phyloP scores from a whole-genome alignment of 1,284 basidiomycete genomes.

The Fistulina hepatica region DNA sequence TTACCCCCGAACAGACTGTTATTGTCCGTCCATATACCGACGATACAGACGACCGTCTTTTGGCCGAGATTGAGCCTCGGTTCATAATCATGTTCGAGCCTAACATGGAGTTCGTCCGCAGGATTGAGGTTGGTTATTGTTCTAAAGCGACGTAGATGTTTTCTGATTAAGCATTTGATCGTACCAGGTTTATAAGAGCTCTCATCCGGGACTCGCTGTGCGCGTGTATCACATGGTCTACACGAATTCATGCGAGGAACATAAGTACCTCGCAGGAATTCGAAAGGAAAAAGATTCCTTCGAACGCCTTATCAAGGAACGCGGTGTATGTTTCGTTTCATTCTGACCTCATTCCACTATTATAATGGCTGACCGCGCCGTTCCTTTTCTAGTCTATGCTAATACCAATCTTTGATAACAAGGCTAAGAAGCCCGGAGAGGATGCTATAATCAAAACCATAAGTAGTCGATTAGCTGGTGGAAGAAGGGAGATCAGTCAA shows the following conservation, averaged over 20 bases:
- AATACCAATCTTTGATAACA: slow-evolving; percentile 79
- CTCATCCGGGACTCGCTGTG: slow-evolving; percentile 70
- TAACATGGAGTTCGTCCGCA: slow-evolving; percentile 83
- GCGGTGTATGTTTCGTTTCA: slow-evolving; percentile 51
- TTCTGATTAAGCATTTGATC: too few species aligned
- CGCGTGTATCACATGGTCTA: slow-evolving; percentile 97
- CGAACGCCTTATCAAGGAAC: slow-evolving; percentile 86
- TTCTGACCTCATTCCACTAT: neutral
- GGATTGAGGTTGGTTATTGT: slow-evolving; percentile 65
- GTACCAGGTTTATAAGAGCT: slow-evolving; percentile 70
- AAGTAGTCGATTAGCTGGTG: slow-evolving; percentile 82
- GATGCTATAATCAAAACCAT: slow-evolving; percentile 77
- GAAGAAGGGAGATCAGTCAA: slow-evolving; percentile 54
- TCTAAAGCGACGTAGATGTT: slow-evolving; percentile 2
- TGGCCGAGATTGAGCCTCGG: slow-evolving; percentile 82
- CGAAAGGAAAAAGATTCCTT: slow-evolving; percentile 92
- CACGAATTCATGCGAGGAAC: slow-evolving; percentile 88
- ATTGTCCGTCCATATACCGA: slow-evolving; percentile 85
- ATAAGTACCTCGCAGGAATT: slow-evolving; percentile 84
- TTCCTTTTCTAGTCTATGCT: slow-evolving; percentile 65
- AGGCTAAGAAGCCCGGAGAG: slow-evolving; percentile 28
- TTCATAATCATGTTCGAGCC: slow-evolving; percentile 97
- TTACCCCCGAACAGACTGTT: slow-evolving; percentile 73
- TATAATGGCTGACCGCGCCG: slow-evolving; percentile 3
- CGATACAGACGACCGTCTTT: slow-evolving; percentile 83